Evolutionary conservation across 371 early-diverging fungal genomes (phyloP), one percentile per base, ranked within the genome.

Genomic region (Smittium culicis): DNA sequence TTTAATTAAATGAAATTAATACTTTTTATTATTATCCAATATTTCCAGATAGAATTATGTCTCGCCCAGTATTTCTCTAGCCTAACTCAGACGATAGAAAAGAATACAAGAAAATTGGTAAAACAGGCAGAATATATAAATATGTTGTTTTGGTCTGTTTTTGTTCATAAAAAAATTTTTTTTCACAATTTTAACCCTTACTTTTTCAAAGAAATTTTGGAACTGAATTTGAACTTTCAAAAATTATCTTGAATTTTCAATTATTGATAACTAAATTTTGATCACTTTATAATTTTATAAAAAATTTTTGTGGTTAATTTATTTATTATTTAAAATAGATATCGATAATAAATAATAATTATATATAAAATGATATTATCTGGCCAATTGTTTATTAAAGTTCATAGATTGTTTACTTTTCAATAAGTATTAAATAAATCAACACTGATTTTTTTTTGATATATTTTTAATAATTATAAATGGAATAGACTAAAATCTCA

Each of bases 1-100:
- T 59, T 11, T 59, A 27, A 11, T 27, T 27, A 11, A 59, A 59
- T 59, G 60, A 14, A 59, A 32, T 31, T 29, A 59, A 59, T 11
- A 20, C 45, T 59, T n/a, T 11, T 59, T 59, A 59, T n/a, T 27
- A 29, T 59, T 59, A n/a, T 27, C 14, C 31, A n/a, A 59, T 69
- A 59, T 59, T 5, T 5, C 16, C 27, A 16, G 60, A 59, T 45
- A 45, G 20, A 45, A 45, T 45, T 45, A 45, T 45, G 20, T 11
- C 5, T n/a, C 60, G n/a, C 60, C n/a, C 60, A 59, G 60, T 59
- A 5, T n/a, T 11, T 27, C 60, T 31, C 60, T 59, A 59, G n/a
- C 60, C 5, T 59, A 59, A 32, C 60, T 59, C 60, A 59, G n/a
- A 27, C 60, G 5, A 59, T 59, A n/a, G 60, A 11, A 59, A n/a